Evolutionary conservation across 441 rosid genomes (phyloP), one percentile per base, ranked within the genome.

Genomic region (Mallotus repandus): DNA sequence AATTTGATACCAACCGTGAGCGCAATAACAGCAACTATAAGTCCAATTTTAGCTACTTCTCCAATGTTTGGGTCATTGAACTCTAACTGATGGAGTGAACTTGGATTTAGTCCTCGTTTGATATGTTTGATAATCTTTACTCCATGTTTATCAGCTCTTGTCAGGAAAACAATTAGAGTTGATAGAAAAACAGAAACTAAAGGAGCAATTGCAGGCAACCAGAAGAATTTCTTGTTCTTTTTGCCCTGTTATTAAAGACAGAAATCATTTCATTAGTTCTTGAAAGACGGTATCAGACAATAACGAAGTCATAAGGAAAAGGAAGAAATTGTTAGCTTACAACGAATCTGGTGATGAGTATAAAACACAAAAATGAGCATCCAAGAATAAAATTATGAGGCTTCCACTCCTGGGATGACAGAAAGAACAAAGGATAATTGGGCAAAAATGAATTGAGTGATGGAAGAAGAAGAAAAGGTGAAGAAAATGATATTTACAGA

Each of bases 141-240:
- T 41, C 99, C 99, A 66, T 89, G 96, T 55, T 89, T 73, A 56
- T 94, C 99, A 0, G 95, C 99, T 79, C 89, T 87, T 11, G 97
- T 89, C 18, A 92, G 77, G 79, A 75, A 94, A 6, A 91, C 99
- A 35, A 92, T 70, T 14, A 91, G 59, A 14, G 99, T 94, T 16
- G 99, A 84, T 63, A 86, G 59, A 49, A 86, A 67, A 9, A 92
- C 99, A 0, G 96, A 88, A 14, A 91, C 14, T 41, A 94, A 76
- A 59, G 99, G 98, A 35, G 99, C 97, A 83, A 89, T 84, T 25
- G 97, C 94, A 4, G 97, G 89, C 79, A 92, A 69, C 97, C 96
- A 92, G 81, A 89, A 94, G 54, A 92, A 85, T 74, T 89, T 92
- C 81, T 72, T 88, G 73, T 85, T 85, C 86, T 75, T 94, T 81